phyloP scores from a whole-genome alignment of 176 grass and related monocot genomes.

The Carex cristatella region DNA sequence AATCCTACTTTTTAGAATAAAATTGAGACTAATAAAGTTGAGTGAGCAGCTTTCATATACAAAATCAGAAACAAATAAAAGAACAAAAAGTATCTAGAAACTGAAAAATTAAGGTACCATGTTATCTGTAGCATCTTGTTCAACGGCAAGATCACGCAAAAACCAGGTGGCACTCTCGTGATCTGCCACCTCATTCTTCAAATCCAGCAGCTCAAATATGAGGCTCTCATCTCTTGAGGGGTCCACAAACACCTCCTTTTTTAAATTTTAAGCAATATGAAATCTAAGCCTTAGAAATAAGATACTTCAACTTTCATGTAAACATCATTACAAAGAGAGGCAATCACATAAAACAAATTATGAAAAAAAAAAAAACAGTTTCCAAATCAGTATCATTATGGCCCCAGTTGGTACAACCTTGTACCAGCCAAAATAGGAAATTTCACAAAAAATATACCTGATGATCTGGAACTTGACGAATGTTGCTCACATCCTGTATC shows the following conservation, averaged over 20 bases:
- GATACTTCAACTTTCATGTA: not conserved
- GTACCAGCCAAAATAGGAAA: not conserved
- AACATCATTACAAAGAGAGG: not conserved
- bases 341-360: not conserved
- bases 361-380: not conserved
- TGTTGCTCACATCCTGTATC: conserved; percentile 74
- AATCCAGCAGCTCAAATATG: conserved; percentile 88
- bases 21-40: not conserved
- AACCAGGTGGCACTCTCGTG: conserved; percentile 60
- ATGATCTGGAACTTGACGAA: conserved; percentile 74
- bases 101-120: conserved; percentile 37
- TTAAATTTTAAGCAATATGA: too few relatives aligned
- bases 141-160: conserved; percentile 66
- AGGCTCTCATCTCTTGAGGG: conserved; percentile 74
- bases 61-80: conserved; percentile 9
- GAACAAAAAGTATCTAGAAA: not conserved
- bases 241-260: conserved; percentile 74
- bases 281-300: not conserved
- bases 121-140: conserved; percentile 64
- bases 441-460: conserved; percentile 34
- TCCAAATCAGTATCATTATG: not conserved
- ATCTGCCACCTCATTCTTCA: conserved; percentile 70
- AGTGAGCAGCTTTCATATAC: not conserved
- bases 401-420: not conserved
- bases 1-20: not conserved